Conservation (phyloP, 2,329 filamentous ascomycete genomes). For the Talaromyces albobiverticillius region DNA sequence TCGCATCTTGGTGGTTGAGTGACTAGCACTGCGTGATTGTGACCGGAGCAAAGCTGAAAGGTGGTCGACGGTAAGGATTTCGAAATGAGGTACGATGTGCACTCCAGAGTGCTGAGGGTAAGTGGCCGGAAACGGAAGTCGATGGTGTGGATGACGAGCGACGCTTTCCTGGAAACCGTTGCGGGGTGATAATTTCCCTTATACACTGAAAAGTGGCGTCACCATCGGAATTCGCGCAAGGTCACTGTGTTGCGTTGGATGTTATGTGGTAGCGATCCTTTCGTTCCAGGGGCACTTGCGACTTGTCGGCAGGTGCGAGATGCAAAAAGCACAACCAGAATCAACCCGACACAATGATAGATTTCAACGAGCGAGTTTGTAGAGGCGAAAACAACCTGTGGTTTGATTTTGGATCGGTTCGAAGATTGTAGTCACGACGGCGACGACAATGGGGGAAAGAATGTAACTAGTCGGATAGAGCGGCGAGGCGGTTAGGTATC, state of each 20-base stretch:
- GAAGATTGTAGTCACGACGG: neutral
- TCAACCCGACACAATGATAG: slow-evolving; percentile 1
- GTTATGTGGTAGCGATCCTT: slow-evolving; percentile 1
- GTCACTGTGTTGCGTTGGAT: slow-evolving; percentile 2
- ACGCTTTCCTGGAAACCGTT: slow-evolving; percentile 3
- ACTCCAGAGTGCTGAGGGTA: slow-evolving; percentile 9
- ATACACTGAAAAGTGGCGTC: slow-evolving; percentile 5
- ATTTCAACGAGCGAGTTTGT: slow-evolving; percentile 1
- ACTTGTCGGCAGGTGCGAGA: neutral
- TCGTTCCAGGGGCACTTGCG: neutral
- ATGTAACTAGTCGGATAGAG: slow-evolving; percentile 15
- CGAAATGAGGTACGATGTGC: neutral
- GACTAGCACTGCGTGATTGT: neutral
- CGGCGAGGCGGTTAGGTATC: neutral
- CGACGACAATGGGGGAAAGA: slow-evolving; percentile 12
- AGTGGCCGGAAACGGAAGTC: slow-evolving; percentile 13
- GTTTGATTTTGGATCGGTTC: neutral
- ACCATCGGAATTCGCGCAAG: slow-evolving; percentile 9
- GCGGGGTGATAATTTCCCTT: slow-evolving; percentile 6
- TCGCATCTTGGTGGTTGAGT: slow-evolving; percentile 25
- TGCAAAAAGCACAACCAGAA: neutral
- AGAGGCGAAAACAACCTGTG: too few species aligned
- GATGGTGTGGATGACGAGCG: neutral
- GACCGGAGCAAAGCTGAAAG: neutral
- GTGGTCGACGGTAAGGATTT: neutral